phyloP scores from a whole-genome alignment of 805 yeast genomes.

The Pichia paraexigua region DNA sequence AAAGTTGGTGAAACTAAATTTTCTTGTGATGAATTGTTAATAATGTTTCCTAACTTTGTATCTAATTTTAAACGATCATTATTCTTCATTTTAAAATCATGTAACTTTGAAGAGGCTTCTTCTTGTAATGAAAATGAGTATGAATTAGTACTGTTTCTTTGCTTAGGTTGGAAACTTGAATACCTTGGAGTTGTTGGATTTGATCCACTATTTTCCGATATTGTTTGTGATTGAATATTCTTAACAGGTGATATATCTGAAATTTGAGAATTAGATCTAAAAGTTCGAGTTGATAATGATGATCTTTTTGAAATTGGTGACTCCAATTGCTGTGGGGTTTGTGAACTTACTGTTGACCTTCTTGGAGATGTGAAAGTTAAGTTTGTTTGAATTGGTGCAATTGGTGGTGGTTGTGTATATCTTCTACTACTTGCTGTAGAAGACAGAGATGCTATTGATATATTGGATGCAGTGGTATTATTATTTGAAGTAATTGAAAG shows the following conservation, averaged over 20 bases:
- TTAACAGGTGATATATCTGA: conserved; percentile 22
- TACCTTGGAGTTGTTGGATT: conserved; percentile 6
- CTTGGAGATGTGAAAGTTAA: conserved; percentile 8
- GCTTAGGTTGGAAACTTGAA: neutral
- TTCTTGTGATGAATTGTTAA: conserved; percentile 20
- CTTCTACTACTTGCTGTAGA: neutral
- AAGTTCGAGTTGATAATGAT: conserved; percentile 28
- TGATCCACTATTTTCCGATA: neutral
- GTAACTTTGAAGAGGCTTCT: conserved; percentile 24
- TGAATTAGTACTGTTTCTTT: neutral
- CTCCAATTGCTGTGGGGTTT: conserved; percentile 3
- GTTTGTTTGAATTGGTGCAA: neutral
- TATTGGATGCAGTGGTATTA: neutral
- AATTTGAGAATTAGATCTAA: conserved; percentile 25
- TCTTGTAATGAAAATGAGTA: conserved; percentile 15
- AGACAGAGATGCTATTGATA: neutral
- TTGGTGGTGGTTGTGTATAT: conserved; percentile 9
- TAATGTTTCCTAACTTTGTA: conserved; percentile 19
- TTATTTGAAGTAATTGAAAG: neutral
- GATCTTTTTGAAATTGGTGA: conserved; percentile 26
- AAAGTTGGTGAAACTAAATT: conserved; percentile 9
- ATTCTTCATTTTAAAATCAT: conserved; percentile 22
- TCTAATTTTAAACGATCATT: conserved; percentile 25
- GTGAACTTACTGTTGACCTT: conserved; percentile 1
- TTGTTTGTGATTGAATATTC: neutral